Base-by-base conservation (phyloP, 2,329 filamentous ascomycete species). In the Neonectria coccinea region DNA sequence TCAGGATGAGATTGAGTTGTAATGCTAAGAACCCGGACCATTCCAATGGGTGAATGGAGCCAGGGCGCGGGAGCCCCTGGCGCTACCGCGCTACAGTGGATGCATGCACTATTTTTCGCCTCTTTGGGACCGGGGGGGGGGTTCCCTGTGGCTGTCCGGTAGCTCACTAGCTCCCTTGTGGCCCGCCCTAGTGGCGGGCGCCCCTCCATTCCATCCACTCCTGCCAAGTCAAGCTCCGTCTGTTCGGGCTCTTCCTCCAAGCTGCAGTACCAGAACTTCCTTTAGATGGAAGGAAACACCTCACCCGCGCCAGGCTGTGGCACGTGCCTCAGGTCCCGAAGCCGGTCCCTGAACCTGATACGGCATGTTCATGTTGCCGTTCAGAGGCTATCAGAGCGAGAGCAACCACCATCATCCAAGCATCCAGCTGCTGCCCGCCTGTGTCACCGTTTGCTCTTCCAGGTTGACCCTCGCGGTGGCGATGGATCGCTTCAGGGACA, bases 1-100 rank as follows among this genome's bases (percentile, higher is more conserved):
- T 75, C 74, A 74, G 69, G 55, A 56, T 47, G 63, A 74, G 66
- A 70, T 70, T 69, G 67, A 65, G 63, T 67, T 68, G 65, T 66
- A 67, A 70, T 73, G 71, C 70, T 70, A 62, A 62, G 44, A 54
- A 50, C 64, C 53, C 31, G 48, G 59, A 12, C 31, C 41, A 55
- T 53, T 53, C 36, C 36, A 39, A 39, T 39, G 36, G 36, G 36
- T 16, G 12, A 16, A 36, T 5, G 14, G 14, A 39, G 36, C 36
- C 36, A 39, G 31, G 50, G 25, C 11, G 27, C 29, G 31, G 48
- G 48, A 39, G 25, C 45, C 62, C 58, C 51, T 62, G 63, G 54
- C 53, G 58, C 54, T 53, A 42, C 29, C 50, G 58, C 53, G 58
- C 54, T 53, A 42, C 29, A 55, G 58, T 55, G 58, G 59, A 56